Percentiles rank a stretch among this genome's conserved stretches.
These are phyloP conservation scores for Helicostylum pulchrum DNA, from an alignment of 192 early-diverging fungal genomes.

Conservation along the genomic window DNA sequence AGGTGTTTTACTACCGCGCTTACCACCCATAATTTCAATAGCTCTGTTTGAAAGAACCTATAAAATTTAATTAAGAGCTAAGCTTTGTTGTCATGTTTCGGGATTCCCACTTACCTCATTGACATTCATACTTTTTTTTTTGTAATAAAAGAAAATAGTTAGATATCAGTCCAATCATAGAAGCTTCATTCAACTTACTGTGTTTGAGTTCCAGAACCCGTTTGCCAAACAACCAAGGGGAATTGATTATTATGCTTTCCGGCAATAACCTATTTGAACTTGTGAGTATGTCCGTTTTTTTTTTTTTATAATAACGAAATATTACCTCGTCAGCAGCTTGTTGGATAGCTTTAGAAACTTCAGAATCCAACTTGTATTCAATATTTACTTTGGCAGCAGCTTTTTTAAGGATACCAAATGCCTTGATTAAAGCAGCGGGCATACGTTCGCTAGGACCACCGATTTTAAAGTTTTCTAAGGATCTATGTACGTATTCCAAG, in stretches of 20 bases:
- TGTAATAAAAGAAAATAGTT: conserved; percentile 1
- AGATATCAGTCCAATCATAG: not conserved
- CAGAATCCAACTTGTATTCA: conserved; percentile 78
- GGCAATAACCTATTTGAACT: conserved; percentile 68
- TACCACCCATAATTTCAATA: conserved; percentile 88
- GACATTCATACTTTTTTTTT: conserved; percentile 75
- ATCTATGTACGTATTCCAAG: conserved; percentile 49
- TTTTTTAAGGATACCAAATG: conserved; percentile 96
- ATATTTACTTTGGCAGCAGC: conserved; percentile 93
- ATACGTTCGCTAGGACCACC: conserved; percentile 90
- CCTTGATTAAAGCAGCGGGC: conserved; percentile 92
- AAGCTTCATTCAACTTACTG: conserved; percentile 44
- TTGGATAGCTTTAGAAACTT: conserved; percentile 83
- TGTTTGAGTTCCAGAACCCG: conserved; percentile 96
- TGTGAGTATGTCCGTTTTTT: not conserved
- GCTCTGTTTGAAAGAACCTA: conserved; percentile 98
- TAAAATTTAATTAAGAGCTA: not conserved
- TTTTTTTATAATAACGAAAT: not conserved
- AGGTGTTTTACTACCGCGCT: conserved; percentile 90
- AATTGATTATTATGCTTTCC: conserved; percentile 94
- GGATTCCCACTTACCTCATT: conserved; percentile 55
- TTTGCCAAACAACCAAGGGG: conserved; percentile 98
- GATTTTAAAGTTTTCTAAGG: conserved; percentile 97
- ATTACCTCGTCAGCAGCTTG: conserved; percentile 80
- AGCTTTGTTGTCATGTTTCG: too few species aligned